Conservation (phyloP, 1,284 basidiomycete genomes). For the Pseudozyma sp. region DNA sequence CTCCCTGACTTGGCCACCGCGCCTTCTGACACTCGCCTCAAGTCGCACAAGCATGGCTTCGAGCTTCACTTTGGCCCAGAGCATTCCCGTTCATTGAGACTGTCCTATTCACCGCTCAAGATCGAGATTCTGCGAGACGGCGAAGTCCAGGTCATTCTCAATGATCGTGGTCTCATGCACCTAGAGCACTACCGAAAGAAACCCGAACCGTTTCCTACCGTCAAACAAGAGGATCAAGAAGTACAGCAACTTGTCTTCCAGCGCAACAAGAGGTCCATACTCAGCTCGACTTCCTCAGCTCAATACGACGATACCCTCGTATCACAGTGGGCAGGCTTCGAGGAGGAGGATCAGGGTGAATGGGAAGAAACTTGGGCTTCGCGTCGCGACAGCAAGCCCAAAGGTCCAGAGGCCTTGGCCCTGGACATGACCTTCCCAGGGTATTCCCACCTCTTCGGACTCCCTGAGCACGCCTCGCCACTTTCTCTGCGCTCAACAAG, state of each 20-base stretch:
- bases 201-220: constrained; percentile 58
- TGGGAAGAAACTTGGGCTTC: constrained; percentile 90
- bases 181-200: constrained; percentile 88
- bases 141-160: constrained; percentile 83
- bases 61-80: constrained; percentile 47
- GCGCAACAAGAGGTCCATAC: constrained; percentile 47
- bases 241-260: constrained; percentile 54
- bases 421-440: constrained; percentile 93
- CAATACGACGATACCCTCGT: constrained; percentile 37
- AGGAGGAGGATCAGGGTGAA: constrained; percentile 75
- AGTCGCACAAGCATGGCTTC: constrained; percentile 22
- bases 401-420: constrained; percentile 95
- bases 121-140: constrained; percentile 76
- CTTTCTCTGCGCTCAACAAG: constrained; percentile 79
- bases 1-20: constrained; percentile 45
- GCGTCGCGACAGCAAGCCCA: constrained; percentile 93
- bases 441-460: constrained; percentile 89
- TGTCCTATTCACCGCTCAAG: constrained; percentile 59
- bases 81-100: constrained; percentile 33
- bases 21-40: constrained; percentile 21
- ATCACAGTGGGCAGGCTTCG: constrained; percentile 63
- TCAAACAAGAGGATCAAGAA: constrained; percentile 46
- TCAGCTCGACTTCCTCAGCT: constrained; percentile 28
- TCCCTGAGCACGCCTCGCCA: constrained; percentile 94
- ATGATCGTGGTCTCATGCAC: constrained; percentile 88